A percentile compares a stretch with the other conserved stretches of the same genome.
Evolutionary conservation across 225 moss, liverwort and hornwort genomes (phyloP).

Genomic region (Neckera pumila): DNA sequence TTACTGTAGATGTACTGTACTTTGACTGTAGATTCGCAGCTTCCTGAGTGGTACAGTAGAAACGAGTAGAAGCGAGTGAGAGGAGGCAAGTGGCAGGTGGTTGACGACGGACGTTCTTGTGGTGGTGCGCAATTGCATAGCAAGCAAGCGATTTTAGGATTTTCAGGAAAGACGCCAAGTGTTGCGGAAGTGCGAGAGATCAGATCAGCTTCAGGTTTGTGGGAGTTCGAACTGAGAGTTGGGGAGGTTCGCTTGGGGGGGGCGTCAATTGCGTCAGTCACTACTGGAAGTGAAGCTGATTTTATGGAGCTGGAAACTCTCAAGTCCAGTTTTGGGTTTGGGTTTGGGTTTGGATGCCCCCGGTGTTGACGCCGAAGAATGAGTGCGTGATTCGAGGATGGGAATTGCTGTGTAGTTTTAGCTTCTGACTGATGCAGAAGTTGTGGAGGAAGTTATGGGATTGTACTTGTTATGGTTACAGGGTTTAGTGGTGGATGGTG

Average conservation of each 20-base stretch:
- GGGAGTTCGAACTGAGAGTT: neutral
- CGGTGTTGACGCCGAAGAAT: neutral
- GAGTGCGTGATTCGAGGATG: neutral
- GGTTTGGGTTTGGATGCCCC: neutral
- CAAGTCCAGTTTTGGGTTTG: too few relatives aligned
- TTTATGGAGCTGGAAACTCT: neutral
- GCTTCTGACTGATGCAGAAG: neutral
- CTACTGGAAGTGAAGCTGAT: too few relatives aligned
- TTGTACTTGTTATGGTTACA: neutral
- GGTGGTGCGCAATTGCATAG: neutral
- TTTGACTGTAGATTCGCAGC: neutral
- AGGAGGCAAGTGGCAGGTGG: neutral
- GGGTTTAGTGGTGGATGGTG: neutral
- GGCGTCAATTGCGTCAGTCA: neutral
- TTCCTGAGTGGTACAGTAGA: neutral
- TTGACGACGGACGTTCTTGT: neutral
- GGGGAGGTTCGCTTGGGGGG: neutral
- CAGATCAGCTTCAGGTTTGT: neutral
- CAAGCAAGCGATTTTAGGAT: neutral
- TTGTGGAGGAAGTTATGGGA: neutral
- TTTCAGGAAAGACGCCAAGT: neutral
- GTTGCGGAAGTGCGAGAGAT: neutral
- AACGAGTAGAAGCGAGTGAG: neutral
- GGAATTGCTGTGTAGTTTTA: neutral
- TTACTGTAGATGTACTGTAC: too few relatives aligned